Evolutionary conservation across 75 land plant genomes (phyloP), one percentile per base, ranked within the genome.

Genomic region (Cupressus sempervirens): DNA sequence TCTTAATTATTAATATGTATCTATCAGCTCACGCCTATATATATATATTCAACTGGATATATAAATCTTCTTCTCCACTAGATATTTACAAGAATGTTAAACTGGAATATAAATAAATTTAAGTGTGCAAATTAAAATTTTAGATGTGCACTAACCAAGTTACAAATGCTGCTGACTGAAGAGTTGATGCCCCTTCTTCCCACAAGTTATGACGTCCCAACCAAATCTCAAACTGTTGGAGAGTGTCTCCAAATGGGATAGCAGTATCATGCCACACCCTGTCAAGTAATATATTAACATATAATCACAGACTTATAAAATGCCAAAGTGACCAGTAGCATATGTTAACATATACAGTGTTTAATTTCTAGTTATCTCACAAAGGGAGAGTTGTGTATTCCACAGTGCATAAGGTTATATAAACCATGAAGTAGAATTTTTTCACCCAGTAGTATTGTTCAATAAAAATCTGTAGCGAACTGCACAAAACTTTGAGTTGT

Each of bases 211-310:
- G 98, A 38, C 89, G 72, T 84, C 84, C 56, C 90, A 97, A 46
- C 98, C 99, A 96, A 48, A 12, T 83, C 76, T 97, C 99, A 91
- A 97, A 97, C 72, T 91, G 87, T 52, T 88, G 73, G 76, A 97
- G 83, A 80, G 92, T 94, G 29, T 97, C 92, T 45, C 88, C 88
- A 76, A 96, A 97, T 56, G 95, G 91, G 16, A 96, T 88, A 38
- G 99, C 96, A 53, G 98, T 96, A 86, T 97, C 99, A 89, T 97
- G 98, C 99, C 99, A 97, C 20, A 97, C 94, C 73, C 99, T 96
- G 94, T 82, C 74, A 83, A 36, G 82, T 75, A 18, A 20, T 30
- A 76, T 16, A 26, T 76, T 77, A 46, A 56, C n/a, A 52, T 80
- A 85, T 7, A 15, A 50, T 41, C 41, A 23, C 20, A 52, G 12